Evolutionary conservation across 140 eudicot species (phyloP).

Genomic region (Bidens hawaiensis): DNA sequence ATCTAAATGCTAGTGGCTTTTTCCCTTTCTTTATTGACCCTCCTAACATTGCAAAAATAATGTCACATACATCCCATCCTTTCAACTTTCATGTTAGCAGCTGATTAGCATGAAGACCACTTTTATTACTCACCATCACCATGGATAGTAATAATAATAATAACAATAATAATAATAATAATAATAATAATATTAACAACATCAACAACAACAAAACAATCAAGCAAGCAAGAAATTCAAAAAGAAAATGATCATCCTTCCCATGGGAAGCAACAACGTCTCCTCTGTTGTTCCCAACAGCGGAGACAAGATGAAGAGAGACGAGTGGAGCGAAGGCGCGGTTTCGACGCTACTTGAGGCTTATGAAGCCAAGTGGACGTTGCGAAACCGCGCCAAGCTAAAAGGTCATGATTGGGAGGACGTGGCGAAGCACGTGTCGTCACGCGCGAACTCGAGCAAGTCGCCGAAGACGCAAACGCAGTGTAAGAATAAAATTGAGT

Average conservation of each 20-base stretch:
- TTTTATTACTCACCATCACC: too few relatives aligned
- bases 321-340: slow-evolving; percentile 99
- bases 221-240: slow-evolving; percentile 42
- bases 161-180: slow-evolving; percentile 1
- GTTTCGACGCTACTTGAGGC: slow-evolving; percentile 76
- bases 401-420: slow-evolving; percentile 99
- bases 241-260: slow-evolving; percentile 17
- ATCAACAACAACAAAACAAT: background rate
- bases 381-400: slow-evolving; percentile 79
- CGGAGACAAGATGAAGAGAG: too few relatives aligned
- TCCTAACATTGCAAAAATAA: slow-evolving; percentile 18
- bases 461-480: slow-evolving; percentile 89
- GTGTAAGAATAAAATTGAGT: slow-evolving; percentile 94
- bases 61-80: slow-evolving; percentile 17
- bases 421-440: slow-evolving; percentile 76
- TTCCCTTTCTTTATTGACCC: slow-evolving; percentile 17
- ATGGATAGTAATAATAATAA: too few relatives aligned
- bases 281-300: too few relatives aligned
- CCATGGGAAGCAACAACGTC: slow-evolving; percentile 34
- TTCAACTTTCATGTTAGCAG: slow-evolving; percentile 59
- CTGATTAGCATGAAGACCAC: too few relatives aligned
- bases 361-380: slow-evolving; percentile 78
- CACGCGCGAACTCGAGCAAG: slow-evolving; percentile 51
- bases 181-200: too few relatives aligned
- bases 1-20: slow-evolving; percentile 53